Evolutionary conservation across 768 basidiomycete species (phyloP).

Genomic region (Amanita brunnescens): DNA sequence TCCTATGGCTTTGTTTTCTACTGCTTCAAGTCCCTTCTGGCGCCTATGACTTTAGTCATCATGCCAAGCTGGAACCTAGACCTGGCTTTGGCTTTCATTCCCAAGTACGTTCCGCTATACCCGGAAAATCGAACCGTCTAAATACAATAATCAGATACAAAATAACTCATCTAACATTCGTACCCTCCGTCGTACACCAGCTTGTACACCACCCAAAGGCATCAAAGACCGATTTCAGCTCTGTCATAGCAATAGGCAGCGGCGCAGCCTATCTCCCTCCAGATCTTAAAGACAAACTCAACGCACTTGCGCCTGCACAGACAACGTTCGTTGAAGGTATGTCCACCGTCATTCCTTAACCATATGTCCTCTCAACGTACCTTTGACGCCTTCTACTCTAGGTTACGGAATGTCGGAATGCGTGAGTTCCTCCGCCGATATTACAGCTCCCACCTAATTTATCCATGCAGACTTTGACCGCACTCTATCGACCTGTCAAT

Average conservation of each 20-base stretch:
- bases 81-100: background rate
- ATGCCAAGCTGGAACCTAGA: conserved; percentile 51
- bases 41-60: conserved; percentile 40
- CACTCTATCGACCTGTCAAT: conserved; percentile 33
- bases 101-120: background rate
- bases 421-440: conserved; percentile 27
- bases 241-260: conserved; percentile 31
- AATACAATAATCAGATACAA: conserved; percentile 35
- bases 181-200: conserved; percentile 61
- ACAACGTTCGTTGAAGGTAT: conserved; percentile 37
- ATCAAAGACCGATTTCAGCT: conserved; percentile 43
- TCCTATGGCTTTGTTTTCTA: conserved; percentile 51
- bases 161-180: conserved; percentile 38
- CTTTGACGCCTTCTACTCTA: conserved; percentile 16
- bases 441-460: background rate
- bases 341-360: conserved; percentile 3
- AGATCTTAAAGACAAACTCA: conserved; percentile 37
- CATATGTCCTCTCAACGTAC: background rate
- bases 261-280: conserved; percentile 67
- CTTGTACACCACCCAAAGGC: conserved; percentile 48
- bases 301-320: conserved; percentile 25
- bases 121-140: background rate
- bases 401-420: conserved; percentile 70
- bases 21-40: conserved; percentile 38
- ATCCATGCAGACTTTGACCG: conserved; percentile 44